phyloP scores from a whole-genome alignment of 1,284 basidiomycete species.

The Phylloporus sp. region DNA sequence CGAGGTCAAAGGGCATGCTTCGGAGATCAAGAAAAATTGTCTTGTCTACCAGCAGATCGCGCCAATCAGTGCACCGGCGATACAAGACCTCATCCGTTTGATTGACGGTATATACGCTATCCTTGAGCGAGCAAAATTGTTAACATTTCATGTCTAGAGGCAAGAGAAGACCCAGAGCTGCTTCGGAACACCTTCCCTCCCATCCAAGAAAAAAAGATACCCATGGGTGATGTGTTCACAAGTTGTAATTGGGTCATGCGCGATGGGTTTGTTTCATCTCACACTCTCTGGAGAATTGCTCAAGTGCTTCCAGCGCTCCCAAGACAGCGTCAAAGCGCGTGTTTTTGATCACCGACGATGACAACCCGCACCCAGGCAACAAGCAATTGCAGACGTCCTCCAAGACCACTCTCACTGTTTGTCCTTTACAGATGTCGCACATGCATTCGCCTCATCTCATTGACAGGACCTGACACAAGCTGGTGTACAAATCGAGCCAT shows the following conservation, averaged over 20 bases:
- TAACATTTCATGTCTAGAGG: constrained; percentile 49
- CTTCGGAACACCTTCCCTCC: constrained; percentile 71
- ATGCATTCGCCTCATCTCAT: constrained; percentile 12
- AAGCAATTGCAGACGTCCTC: constrained; percentile 71
- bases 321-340: constrained; percentile 90
- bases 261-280: constrained; percentile 69
- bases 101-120: constrained; percentile 66
- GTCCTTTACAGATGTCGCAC: constrained; percentile 28
- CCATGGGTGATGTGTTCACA: constrained; percentile 86
- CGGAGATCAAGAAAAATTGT: constrained; percentile 79
- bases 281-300: neutral
- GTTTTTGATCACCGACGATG: constrained; percentile 93
- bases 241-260: constrained; percentile 89
- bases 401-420: constrained; percentile 72
- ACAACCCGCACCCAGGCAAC: constrained; percentile 63
- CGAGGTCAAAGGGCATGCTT: constrained; percentile 59
- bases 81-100: constrained; percentile 76
- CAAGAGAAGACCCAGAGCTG: constrained; percentile 62
- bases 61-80: constrained; percentile 81
- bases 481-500: constrained; percentile 87
- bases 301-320: constrained; percentile 62
- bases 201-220: constrained; percentile 57
- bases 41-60: constrained; percentile 80
- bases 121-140: neutral
- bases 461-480: constrained; percentile 82